Evolutionary conservation across 345 rosid species (phyloP).

Genomic region (Raphanus raphanistrum): DNA sequence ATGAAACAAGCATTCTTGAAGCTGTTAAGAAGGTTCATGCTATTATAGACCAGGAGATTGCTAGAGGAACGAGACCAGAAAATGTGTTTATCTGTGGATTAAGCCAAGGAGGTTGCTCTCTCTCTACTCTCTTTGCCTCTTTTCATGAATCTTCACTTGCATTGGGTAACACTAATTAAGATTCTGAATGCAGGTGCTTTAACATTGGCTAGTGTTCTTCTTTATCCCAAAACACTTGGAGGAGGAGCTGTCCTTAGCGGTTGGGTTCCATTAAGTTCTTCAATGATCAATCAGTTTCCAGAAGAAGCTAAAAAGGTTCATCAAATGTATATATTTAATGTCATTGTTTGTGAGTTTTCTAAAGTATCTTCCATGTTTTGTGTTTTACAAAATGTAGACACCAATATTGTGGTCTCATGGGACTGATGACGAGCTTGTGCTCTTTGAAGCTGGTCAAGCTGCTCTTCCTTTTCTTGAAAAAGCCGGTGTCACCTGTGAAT

Average conservation of each 20-base stretch:
- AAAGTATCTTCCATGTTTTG: neutral
- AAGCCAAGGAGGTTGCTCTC: slow-evolving; percentile 74
- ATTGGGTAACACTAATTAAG: neutral
- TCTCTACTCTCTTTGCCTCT: slow-evolving; percentile 17
- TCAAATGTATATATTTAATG: neutral
- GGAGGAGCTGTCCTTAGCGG: slow-evolving; percentile 86
- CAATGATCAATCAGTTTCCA: slow-evolving; percentile 47
- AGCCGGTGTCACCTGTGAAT: neutral
- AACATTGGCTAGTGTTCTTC: slow-evolving; percentile 72
- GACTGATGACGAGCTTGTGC: slow-evolving; percentile 3
- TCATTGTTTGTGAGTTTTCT: neutral
- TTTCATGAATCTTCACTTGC: neutral
- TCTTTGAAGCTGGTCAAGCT: slow-evolving; percentile 1
- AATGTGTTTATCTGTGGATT: slow-evolving; percentile 77
- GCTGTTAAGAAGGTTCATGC: slow-evolving; percentile 73
- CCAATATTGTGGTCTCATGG: slow-evolving; percentile 4
- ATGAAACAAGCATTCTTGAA: slow-evolving; percentile 61
- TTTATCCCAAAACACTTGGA: slow-evolving; percentile 81
- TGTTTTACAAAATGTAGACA: neutral
- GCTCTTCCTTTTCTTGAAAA: neutral
- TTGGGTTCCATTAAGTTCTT: slow-evolving; percentile 80
- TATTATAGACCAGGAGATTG: slow-evolving; percentile 72
- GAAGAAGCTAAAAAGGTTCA: slow-evolving; percentile 66
- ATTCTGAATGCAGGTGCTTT: slow-evolving; percentile 55
- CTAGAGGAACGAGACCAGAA: slow-evolving; percentile 58